Conservation (phyloP, 176 grass and related monocot species). For the Cenchrus purpureus region DNA sequence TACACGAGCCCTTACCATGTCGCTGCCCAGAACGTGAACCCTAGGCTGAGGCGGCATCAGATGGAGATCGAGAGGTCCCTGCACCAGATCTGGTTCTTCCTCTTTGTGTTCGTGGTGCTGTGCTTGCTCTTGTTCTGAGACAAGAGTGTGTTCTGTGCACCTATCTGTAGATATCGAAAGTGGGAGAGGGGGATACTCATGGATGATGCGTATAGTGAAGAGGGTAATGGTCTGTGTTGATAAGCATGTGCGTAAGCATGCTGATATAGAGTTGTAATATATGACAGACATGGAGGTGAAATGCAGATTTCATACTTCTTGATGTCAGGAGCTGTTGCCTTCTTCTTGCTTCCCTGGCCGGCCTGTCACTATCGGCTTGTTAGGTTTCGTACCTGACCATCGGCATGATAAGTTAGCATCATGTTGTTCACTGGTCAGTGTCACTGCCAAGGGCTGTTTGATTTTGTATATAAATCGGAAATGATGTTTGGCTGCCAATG, state of each 20-base stretch:
- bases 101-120: constrained; percentile 60
- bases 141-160: background rate
- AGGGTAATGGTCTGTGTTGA: constrained; percentile 21
- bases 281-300: constrained; percentile 41
- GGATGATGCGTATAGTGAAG: constrained; percentile 24
- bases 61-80: constrained; percentile 62
- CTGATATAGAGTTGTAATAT: constrained; percentile 58
- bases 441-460: background rate
- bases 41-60: constrained; percentile 47
- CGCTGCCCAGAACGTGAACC: background rate
- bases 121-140: constrained; percentile 76
- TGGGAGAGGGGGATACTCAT: constrained; percentile 15
- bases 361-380: constrained; percentile 1
- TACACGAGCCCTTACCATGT: constrained; percentile 48
- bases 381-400: background rate
- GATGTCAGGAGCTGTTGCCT: background rate
- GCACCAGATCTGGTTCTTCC: constrained; percentile 77
- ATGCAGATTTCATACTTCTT: constrained; percentile 36
- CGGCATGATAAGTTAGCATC: constrained; percentile 13
- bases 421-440: background rate
- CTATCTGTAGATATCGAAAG: constrained; percentile 46
- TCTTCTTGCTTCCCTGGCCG: background rate
- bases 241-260: constrained; percentile 50
- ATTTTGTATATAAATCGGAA: background rate
- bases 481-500: background rate